Evolutionary conservation across 805 yeast species (phyloP).

Genomic region (Suhomyces prunicola): DNA sequence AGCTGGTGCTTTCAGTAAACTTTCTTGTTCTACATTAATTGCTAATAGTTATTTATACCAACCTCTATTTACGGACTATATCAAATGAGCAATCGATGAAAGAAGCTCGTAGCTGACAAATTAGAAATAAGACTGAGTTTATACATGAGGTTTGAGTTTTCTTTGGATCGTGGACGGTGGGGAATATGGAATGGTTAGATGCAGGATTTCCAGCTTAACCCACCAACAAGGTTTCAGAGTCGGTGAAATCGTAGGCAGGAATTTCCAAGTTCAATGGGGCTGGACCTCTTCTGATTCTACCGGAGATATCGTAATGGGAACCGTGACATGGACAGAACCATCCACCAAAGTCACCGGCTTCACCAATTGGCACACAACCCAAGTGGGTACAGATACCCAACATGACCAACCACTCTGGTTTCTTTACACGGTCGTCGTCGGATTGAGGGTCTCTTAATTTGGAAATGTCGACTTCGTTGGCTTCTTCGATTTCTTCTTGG

Average conservation of each 20-base stretch:
- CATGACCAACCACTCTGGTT: constrained; percentile 99
- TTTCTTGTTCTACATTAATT: neutral
- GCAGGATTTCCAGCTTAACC: constrained; percentile 54
- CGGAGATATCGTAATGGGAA: constrained; percentile 99
- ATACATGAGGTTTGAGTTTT: constrained; percentile 1
- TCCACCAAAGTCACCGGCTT: constrained; percentile 99
- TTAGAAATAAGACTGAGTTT: constrained; percentile 2
- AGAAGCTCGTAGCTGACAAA: neutral
- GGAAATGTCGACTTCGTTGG: constrained; percentile 74
- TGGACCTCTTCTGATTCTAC: constrained; percentile 99
- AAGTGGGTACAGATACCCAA: constrained; percentile 99
- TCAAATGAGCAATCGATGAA: neutral
- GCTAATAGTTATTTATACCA: neutral
- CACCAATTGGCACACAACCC: constrained; percentile 99
- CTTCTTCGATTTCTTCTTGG: constrained; percentile 87
- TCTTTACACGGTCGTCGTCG: constrained; percentile 90
- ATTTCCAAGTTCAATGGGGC: constrained; percentile 98
- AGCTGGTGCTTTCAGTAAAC: too few species aligned
- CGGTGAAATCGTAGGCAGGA: constrained; percentile 81
- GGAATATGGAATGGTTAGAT: neutral
- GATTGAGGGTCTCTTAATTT: constrained; percentile 90
- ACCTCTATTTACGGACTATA: constrained; percentile 1
- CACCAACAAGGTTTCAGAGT: constrained; percentile 75
- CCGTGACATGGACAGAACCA: constrained; percentile 99
- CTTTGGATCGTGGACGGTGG: neutral